Evolutionary conservation across 345 rosid genomes (phyloP).

Genomic region (Gynandropsis gynandra): DNA sequence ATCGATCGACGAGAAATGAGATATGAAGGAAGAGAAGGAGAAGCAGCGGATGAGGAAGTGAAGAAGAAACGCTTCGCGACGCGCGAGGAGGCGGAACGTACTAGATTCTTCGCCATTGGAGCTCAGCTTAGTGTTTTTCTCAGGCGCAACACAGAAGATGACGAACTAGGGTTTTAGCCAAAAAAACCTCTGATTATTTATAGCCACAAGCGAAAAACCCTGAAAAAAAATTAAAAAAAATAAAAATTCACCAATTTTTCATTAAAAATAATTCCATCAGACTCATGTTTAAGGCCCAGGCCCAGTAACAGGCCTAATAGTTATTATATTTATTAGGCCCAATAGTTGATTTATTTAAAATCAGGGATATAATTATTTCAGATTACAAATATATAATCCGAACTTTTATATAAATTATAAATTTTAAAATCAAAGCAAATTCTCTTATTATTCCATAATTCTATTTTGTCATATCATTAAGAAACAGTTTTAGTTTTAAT

Average conservation of each 20-base stretch:
- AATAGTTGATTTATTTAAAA: constrained; percentile 15
- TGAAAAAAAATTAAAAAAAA: background rate
- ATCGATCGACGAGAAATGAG: constrained; percentile 12
- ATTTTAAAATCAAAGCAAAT: background rate
- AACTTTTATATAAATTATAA: background rate
- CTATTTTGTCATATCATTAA: no score
- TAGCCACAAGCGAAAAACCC: background rate
- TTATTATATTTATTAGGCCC: constrained; percentile 20
- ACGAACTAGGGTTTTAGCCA: constrained; percentile 5
- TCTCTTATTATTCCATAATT: background rate
- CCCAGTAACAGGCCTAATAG: constrained; percentile 19
- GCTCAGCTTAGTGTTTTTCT: constrained; percentile 9
- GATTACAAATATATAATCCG: constrained; percentile 5
- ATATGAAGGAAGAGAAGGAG: constrained; percentile 11
- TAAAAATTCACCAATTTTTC: background rate
- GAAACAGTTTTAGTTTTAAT: background rate
- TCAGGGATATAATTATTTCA: constrained; percentile 18
- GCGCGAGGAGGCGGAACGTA: constrained; percentile 21
- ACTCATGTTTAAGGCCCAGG: no score
- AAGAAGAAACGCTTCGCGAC: constrained; percentile 16
- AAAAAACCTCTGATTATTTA: background rate
- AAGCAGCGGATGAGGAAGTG: constrained; percentile 14
- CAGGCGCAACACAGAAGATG: background rate
- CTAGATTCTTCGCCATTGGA: constrained; percentile 22
- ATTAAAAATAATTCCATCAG: no score